Base-by-base conservation (phyloP, 495 filamentous ascomycete species). In the Penicillium waksmanii region DNA sequence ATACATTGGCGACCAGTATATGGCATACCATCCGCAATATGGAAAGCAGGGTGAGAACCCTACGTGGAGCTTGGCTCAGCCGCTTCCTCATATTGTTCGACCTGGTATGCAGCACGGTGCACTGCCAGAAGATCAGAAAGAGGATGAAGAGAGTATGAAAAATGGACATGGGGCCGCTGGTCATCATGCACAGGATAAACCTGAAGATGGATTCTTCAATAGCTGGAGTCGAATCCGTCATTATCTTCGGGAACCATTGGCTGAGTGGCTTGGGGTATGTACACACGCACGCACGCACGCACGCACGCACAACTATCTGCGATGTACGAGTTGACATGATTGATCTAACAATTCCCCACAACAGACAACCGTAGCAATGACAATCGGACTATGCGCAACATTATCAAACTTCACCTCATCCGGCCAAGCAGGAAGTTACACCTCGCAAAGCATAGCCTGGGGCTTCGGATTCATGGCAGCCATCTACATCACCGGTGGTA, bases 1-100 rank as follows among this genome's bases (percentile, higher is more conserved):
- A 31, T 51, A 66, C 84, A 43, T 84, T 77, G 53, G 53, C 35
- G 53, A 56, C n/a, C 31, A 69, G 2, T 72, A 72, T n/a, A 48
- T 53, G 17, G 17, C 27, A 3, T 31, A 46, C 10, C 68, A 72
- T 33, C 70, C 70, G 5, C 54, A 56, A 9, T 74, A 74, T 50
- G 63, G 60, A 12, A 49, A 56, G 10, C 21, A 58, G 23, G 40
- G 63, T 9, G 60, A 61, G 19, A 44, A 51, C 21, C 71, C 71
- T 6, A 31, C 70, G 3, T 74, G 69, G 71, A 46, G 71, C n/a
- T 42, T 74, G 10, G 67, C 71, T 5, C 57, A 70, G 35, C 71
- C 71, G 2, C 64, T 72, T 4, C 71, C 69, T 1, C 66, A 63
- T 11, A 67, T 74, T 5, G 71, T 74, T 3, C 55, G 71, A n/a